Base-by-base conservation (phyloP, 768 basidiomycete genomes). In the Piloderma croceum region DNA sequence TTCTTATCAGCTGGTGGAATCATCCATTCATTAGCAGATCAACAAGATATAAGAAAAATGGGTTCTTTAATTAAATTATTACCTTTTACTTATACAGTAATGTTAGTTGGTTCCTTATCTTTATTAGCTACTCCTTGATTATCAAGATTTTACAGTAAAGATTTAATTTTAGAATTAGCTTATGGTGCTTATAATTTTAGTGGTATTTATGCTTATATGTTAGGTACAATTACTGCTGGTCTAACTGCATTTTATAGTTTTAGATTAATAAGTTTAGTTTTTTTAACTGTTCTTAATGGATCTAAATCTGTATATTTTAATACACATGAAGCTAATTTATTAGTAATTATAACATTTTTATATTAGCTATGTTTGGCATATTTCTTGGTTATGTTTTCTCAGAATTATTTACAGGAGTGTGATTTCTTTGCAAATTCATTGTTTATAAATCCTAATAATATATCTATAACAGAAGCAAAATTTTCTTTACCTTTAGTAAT, bases 351-450 rank as follows among this genome's bases (percentile, higher is more conserved):
- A 34, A 42, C 49, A 31, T 50, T 50, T 35, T 39, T 27, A 46
- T 50, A 40, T 44, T 50, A 44, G 34, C 49, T 35, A 35, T 50
- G 31, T 50, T 42, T 39, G 49, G 49, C 44, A 50, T 50, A 34
- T 50, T 50, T 39, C 45, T 50, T 39, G 49, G 49, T 49, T 50
- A 51, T 54, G 29, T 53, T 20, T 53, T 49, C 47, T 51, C 52
- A 49, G 43, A 53, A 34, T 47, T 53, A 39, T 53, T 53, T 49
- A 44, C 32, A 38, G 47, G 40, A 37, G n/a, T n/a, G n/a, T n/a
- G n/a, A n/a, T n/a, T n/a, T n/a, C n/a, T n/a, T n/a, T n/a, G n/a
- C n/a, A n/a, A n/a, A n/a, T n/a, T n/a, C n/a, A 52, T 39, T 43
- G 36, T 47, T 43, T 54, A 48, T 45, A 45, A 48, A 39, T 39